Conservation (phyloP, 1,284 basidiomycete species). For the Naganishia liquefaciens region DNA sequence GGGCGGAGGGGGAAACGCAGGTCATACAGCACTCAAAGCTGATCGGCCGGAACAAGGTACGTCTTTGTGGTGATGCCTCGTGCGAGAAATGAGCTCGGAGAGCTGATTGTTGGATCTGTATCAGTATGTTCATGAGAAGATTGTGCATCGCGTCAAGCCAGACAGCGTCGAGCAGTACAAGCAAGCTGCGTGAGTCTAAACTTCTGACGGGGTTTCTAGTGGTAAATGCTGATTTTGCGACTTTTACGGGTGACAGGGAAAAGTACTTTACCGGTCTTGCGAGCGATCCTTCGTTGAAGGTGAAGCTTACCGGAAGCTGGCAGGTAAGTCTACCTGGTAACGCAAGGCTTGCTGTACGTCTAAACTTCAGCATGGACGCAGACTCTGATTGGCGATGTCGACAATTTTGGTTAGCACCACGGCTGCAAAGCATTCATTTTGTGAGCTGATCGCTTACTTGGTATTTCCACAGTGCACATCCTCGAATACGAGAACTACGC, state of each 20-base stretch:
- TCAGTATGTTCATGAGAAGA: conserved; percentile 70
- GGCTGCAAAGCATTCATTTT: conserved; percentile 1
- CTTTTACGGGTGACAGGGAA: conserved; percentile 58
- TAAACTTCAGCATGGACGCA: not conserved
- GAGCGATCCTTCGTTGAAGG: conserved; percentile 62
- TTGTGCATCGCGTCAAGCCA: conserved; percentile 82
- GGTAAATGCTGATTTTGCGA: not conserved
- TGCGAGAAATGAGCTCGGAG: too few relatives aligned
- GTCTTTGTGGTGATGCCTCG: conserved; percentile 40
- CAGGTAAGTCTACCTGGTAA: conserved; percentile 55
- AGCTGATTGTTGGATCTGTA: not conserved
- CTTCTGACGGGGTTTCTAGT: conserved; percentile 12
- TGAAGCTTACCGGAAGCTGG: conserved; percentile 89
- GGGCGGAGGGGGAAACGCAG: conserved; percentile 73
- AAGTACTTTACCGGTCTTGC: conserved; percentile 76
- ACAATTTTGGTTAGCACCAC: conserved; percentile 65
- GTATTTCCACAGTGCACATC: conserved; percentile 62
- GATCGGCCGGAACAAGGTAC: conserved; percentile 73
- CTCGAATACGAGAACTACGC: conserved; percentile 86
- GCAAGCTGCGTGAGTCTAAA: conserved; percentile 69
- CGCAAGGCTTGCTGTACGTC: not conserved
- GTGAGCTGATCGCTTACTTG: conserved; percentile 11
- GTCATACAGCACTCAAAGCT: conserved; percentile 76
- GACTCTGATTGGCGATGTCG: conserved; percentile 78
- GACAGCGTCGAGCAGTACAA: conserved; percentile 77